Percentiles rank a stretch among this genome's conserved stretches.
Evolutionary conservation across 805 yeast species (phyloP).

Genomic region (Candida vaughaniae): DNA sequence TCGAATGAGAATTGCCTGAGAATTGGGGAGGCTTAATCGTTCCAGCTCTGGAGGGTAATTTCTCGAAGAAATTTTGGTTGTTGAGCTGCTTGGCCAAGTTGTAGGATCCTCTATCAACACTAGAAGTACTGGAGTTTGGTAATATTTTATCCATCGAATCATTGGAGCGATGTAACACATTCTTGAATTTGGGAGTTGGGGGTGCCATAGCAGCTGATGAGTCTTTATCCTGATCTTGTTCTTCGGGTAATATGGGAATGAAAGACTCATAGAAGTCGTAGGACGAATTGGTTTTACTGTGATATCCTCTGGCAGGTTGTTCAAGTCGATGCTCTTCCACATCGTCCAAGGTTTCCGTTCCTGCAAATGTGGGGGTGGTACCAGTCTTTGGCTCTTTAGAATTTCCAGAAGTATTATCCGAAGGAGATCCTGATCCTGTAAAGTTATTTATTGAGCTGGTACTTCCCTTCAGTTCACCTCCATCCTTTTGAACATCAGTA

Average conservation of each 20-base stretch:
- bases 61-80: constrained; percentile 34
- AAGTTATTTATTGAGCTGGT: constrained; percentile 4
- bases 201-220: constrained; percentile 1
- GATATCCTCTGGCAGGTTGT: constrained; percentile 3
- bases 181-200: constrained; percentile 9
- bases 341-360: not conserved
- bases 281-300: constrained; percentile 16
- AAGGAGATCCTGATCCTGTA: constrained; percentile 6
- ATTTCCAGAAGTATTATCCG: constrained; percentile 2
- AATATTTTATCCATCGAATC: constrained; percentile 6
- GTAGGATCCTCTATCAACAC: constrained; percentile 4
- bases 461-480: constrained; percentile 5
- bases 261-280: constrained; percentile 44
- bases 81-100: constrained; percentile 39
- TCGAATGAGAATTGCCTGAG: constrained; percentile 9
- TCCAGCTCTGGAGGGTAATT: constrained; percentile 35
- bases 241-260: constrained; percentile 36
- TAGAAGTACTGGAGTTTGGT: constrained; percentile 1
- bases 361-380: not conserved
- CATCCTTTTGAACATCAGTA: constrained; percentile 8
- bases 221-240: not conserved
- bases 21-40: constrained; percentile 16
- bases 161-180: constrained; percentile 4
- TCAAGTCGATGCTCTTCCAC: not conserved
- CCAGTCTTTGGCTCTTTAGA: not conserved